Base-by-base conservation (phyloP, 139 green algal genomes). In the Auxenochlorella protothecoides region DNA sequence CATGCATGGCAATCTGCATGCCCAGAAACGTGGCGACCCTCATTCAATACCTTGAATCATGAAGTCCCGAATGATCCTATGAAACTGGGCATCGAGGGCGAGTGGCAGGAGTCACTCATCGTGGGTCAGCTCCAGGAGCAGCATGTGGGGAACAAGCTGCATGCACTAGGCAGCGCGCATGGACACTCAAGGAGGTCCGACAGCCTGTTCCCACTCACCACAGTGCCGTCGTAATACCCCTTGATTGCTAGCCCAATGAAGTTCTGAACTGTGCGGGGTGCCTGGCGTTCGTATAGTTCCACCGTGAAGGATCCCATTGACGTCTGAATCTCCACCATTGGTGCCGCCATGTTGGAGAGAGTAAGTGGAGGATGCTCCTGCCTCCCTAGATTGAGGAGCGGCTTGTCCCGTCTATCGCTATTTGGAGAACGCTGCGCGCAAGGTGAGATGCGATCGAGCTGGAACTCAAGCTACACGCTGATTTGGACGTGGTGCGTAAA, bases 161-260 rank as follows among this genome's bases (percentile, higher is more conserved):
- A 62, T 9, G 57, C 57, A 62, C 11, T 62, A 62, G 11, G 57
- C 57, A 62, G 11, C 9, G 9, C 11, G 57, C 9, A 15, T 62
- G 57, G 11, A 62, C 9, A 62, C 9, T 62, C 57, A 62, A 11
- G 9, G 57, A 62, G 57, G 57, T 62, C 57, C 57, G 57, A 62
- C 57, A 62, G 2, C 9, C 11, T 11, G 57, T 62, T 62, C 15
- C 14, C 13, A 73, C 68, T 52, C 55, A 83, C 78, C 27, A 86
- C 76, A n/a, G 85, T 90, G 8, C 86, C 88, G 68, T 98, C 88
- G 68, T 97, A 98, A 72, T 98, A 98, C 0, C 91, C 92, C n/a
- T 76, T 71, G 67, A 81, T 80, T 0, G 90, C 72, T 0, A 98
- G 84, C 78, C 96, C 85, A 15, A 88, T 54, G 70, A 98, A 98